Percentiles rank a stretch among this genome's conserved stretches.
Evolutionary conservation across 345 rosid species (phyloP).

Genomic region (Citrus australasica): DNA sequence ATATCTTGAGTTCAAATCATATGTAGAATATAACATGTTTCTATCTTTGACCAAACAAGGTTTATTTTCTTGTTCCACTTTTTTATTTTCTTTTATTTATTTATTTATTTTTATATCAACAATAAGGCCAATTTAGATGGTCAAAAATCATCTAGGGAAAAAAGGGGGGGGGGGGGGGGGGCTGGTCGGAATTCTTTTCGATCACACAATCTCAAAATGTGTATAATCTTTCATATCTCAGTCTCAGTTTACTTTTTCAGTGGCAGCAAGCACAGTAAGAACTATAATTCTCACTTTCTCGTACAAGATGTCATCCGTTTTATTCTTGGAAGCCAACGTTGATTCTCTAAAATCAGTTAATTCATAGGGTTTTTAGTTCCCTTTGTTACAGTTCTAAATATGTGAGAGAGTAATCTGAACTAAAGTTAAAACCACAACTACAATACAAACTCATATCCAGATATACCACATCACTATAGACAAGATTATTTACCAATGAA

Average conservation of each 20-base stretch:
- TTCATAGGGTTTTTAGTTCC: background rate
- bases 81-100: no score
- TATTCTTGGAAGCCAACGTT: slow-evolving; percentile 16
- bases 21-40: background rate
- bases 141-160: background rate
- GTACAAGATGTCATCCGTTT: slow-evolving; percentile 38
- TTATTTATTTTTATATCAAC: background rate
- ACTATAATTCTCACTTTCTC: slow-evolving; percentile 34
- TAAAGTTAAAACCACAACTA: slow-evolving; percentile 2
- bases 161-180: no score
- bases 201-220: background rate
- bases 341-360: background rate
- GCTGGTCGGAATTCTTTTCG: background rate
- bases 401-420: background rate
- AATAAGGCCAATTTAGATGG: background rate
- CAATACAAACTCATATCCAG: background rate
- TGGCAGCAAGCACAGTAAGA: slow-evolving; percentile 21
- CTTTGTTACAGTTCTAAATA: background rate
- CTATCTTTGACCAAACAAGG: background rate
- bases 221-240: background rate
- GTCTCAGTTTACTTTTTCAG: background rate
- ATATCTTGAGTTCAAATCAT: background rate
- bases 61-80: background rate
- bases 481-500: background rate
- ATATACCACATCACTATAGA: background rate